Evolutionary conservation across 2,329 filamentous ascomycete genomes (phyloP).

Genomic region (Monosporascus cannonballus): DNA sequence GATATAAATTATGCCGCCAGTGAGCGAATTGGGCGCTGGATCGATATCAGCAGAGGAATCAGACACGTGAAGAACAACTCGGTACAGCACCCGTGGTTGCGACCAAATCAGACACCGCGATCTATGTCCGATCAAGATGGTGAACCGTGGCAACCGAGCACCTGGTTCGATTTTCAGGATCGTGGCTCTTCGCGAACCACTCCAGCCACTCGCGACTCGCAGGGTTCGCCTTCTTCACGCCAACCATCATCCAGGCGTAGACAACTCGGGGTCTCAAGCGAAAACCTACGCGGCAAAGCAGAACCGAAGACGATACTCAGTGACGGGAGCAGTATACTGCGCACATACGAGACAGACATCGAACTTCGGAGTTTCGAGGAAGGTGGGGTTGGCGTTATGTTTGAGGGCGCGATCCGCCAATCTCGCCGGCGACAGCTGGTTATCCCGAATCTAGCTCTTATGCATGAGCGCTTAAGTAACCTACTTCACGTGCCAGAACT

Average conservation of each 20-base stretch:
- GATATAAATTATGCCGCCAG: constrained; percentile 15
- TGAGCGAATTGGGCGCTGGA: constrained; percentile 16
- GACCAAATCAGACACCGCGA: constrained; percentile 6
- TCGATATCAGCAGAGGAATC: constrained; percentile 18
- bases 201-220: background rate
- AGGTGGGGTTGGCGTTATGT: constrained; percentile 25
- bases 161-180: background rate
- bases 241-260: background rate
- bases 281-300: background rate
- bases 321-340: constrained; percentile 31
- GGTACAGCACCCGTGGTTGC: constrained; percentile 18
- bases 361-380: constrained; percentile 34
- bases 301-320: constrained; percentile 3
- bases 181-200: background rate
- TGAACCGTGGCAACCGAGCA: constrained; percentile 1
- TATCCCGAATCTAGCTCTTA: constrained; percentile 19
- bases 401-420: constrained; percentile 23
- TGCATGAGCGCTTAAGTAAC: constrained; percentile 54
- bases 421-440: constrained; percentile 20
- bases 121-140: constrained; percentile 11
- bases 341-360: constrained; percentile 42
- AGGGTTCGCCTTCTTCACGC: background rate
- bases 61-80: constrained; percentile 19
- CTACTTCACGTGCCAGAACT: constrained; percentile 61
- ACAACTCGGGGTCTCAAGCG: background rate